Evolutionary conservation across 345 rosid genomes (phyloP).

Genomic region (Ceriops tagal): DNA sequence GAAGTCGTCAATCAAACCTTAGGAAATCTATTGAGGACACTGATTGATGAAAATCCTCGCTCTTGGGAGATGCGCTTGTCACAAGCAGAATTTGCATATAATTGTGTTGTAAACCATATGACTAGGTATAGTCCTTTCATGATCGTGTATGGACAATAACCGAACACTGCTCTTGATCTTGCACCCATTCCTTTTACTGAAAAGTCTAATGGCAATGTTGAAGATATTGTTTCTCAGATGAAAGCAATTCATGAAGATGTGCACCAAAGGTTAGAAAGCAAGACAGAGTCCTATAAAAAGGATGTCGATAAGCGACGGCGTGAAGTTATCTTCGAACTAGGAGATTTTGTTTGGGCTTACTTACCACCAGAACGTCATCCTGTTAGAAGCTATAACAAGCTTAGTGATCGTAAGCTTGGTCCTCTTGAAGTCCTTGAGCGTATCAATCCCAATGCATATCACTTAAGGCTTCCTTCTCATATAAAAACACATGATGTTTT

Average conservation of each 20-base stretch:
- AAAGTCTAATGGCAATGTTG: not conserved
- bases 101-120: not conserved
- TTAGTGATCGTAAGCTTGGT: not conserved
- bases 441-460: not conserved
- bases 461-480: not conserved
- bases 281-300: not conserved
- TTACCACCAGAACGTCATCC: not conserved
- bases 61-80: not conserved
- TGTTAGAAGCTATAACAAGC: conserved; percentile 3
- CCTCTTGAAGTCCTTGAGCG: not conserved
- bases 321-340: conserved; percentile 1
- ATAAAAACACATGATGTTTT: not conserved
- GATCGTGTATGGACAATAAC: not conserved
- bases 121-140: conserved; percentile 1
- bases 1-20: not conserved
- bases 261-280: not conserved
- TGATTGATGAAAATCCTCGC: conserved; percentile 1
- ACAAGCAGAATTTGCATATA: conserved; percentile 1
- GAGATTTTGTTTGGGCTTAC: conserved; percentile 9
- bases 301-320: not conserved
- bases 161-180: not conserved
- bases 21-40: not conserved
- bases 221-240: not conserved
- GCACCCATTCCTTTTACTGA: not conserved
- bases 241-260: not conserved